Base-by-base conservation (phyloP, 192 early-diverging fungal genomes). In the Mortierella hygrophila region DNA sequence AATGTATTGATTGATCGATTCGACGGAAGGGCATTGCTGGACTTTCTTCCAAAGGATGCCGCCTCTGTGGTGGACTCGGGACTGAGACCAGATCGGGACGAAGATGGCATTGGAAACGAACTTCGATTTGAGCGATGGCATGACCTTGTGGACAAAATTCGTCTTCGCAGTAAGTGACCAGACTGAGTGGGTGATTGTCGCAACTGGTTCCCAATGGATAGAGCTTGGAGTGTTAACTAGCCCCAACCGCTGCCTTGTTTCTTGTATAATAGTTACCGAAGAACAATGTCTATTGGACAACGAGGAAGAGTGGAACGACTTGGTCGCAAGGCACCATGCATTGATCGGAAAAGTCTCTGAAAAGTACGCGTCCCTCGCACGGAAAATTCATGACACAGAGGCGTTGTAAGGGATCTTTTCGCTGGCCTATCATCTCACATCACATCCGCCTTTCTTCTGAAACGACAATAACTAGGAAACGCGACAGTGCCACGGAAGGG, bases 281-380 rank as follows among this genome's bases (percentile, higher is more conserved):
- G 84, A 86, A n/a, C 78, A 86, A 72, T 86, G 84, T 18, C 70
- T 86, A 15, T 37, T 29, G 3, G 77, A 86, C 2, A 86, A 80
- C 15, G 84, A 86, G 47, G 84, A 80, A 78, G 84, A 86, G 29
- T 86, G 84, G 84, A 86, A 86, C 21, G 79, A 86, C 9, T 76
- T 86, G 47, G 79, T 86, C 1, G 84, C 79, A 0, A 73, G 75
- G 15, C 84, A 86, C 21, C 79, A 86, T 63, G 84, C 84, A 16
- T 46, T 86, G 11, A 81, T 86, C 38, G 79, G 84, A 32, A 86
- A 86, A 29, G 71, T 72, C 8, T 23, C 79, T 11, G 79, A 86
- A 55, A 80, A 74, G 83, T 85, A 80, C 41, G 78, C 7, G 18
- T 40, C 6, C 23, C 0, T 5, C 44, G 0, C 29, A 16, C 26